Evolutionary conservation across 176 grass and related monocot genomes (phyloP).

Genomic region (Hyparrhenia diplandra): DNA sequence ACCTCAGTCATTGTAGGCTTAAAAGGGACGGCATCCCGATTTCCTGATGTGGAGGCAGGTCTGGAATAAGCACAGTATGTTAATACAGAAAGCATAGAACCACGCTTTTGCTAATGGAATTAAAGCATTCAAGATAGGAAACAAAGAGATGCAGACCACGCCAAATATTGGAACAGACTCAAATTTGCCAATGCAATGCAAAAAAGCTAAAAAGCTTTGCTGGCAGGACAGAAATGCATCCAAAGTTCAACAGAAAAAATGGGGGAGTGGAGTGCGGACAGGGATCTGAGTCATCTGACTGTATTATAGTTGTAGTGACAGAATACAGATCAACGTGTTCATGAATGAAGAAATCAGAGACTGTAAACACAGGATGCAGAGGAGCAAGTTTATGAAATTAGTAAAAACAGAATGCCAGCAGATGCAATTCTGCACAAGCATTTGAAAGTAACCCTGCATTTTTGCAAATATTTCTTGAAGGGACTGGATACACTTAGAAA

Average conservation of each 20-base stretch:
- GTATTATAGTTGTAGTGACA: background rate
- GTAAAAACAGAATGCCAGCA: background rate
- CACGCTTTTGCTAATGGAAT: background rate
- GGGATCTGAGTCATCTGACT: background rate
- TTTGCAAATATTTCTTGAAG: background rate
- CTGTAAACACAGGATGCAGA: background rate
- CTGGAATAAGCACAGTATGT: constrained; percentile 41
- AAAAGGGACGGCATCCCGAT: constrained; percentile 97
- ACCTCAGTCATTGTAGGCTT: constrained; percentile 99
- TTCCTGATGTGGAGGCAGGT: constrained; percentile 74
- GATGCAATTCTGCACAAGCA: background rate
- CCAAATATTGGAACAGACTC: background rate
- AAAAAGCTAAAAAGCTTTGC: background rate
- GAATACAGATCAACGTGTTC: background rate
- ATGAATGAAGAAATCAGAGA: background rate
- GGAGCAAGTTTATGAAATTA: background rate
- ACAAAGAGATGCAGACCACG: background rate
- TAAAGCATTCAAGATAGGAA: background rate
- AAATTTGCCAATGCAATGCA: background rate
- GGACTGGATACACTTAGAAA: background rate
- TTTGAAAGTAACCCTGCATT: background rate
- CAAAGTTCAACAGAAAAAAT: constrained; percentile 3
- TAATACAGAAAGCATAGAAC: background rate
- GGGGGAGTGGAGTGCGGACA: background rate
- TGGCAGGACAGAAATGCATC: background rate